phyloP scores from a whole-genome alignment of 208 protist genomes.

The Trypanosoma caninum region DNA sequence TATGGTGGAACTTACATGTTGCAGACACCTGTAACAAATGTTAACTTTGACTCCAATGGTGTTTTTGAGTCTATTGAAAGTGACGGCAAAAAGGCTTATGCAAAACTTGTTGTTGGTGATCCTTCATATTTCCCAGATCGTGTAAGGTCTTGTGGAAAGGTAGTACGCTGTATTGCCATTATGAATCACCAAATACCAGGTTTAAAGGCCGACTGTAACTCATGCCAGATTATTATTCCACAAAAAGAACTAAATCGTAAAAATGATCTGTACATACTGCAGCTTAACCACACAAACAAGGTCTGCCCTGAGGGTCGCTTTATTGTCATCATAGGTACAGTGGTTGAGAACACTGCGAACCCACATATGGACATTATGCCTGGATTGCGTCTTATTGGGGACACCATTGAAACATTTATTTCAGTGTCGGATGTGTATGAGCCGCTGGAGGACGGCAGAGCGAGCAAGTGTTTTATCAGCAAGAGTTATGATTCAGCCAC shows the following conservation, averaged over 20 bases:
- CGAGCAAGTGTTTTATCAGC: conserved; percentile 95
- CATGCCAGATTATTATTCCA: conserved; percentile 98
- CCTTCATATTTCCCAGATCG: conserved; percentile 99
- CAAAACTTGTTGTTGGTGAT: conserved; percentile 97
- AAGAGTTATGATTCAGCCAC: conserved; percentile 96
- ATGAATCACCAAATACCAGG: conserved; percentile 92
- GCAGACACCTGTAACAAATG: conserved; percentile 95
- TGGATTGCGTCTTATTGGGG: conserved; percentile 92
- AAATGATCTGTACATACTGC: conserved; percentile 98
- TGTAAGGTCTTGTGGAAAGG: conserved; percentile 87
- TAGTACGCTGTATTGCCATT: conserved; percentile 98
- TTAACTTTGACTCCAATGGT: conserved; percentile 94
- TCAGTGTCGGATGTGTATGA: conserved; percentile 89
- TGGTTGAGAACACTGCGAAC: conserved; percentile 94
- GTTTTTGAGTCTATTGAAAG: conserved; percentile 93
- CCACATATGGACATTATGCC: conserved; percentile 93
- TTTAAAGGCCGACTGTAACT: conserved; percentile 70
- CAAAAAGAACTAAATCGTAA: conserved; percentile 93
- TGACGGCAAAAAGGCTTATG: conserved; percentile 77
- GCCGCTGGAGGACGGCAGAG: conserved; percentile 88
- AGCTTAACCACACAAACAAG: conserved; percentile 91
- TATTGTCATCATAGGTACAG: conserved; percentile 97
- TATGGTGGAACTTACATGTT: conserved; percentile 99
- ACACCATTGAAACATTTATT: conserved; percentile 89
- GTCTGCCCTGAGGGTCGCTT: conserved; percentile 97